These are phyloP conservation scores for Pseudodiploospora longispora DNA, from an alignment of 2,329 filamentous ascomycete species.

Conservation along the genomic window DNA sequence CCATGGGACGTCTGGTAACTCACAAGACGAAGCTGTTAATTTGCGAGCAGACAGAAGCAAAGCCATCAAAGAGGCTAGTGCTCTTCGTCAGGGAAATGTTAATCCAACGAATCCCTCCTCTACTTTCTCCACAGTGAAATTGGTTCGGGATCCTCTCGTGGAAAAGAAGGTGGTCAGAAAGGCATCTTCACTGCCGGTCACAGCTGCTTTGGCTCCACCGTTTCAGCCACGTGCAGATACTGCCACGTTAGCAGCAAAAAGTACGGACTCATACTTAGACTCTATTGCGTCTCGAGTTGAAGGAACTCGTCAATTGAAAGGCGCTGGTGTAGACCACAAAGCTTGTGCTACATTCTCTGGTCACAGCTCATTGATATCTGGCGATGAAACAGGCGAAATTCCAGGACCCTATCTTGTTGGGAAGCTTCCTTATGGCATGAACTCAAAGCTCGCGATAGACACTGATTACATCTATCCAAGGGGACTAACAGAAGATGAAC, in stretches of 20 bases:
- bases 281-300: too few species aligned
- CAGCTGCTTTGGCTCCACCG: conserved; percentile 40
- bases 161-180: conserved; percentile 19
- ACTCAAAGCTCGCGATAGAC: conserved; percentile 31
- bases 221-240: conserved; percentile 35
- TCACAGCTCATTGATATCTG: too few species aligned
- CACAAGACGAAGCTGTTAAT: conserved; percentile 10
- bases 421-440: conserved; percentile 36
- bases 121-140: too few species aligned
- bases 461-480: conserved; percentile 48
- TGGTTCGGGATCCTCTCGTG: too few species aligned
- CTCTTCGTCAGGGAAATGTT: too few species aligned
- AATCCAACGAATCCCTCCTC: too few species aligned
- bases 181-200: conserved; percentile 32
- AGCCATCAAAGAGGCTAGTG: conserved; percentile 7
- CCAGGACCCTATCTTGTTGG: conserved; percentile 47
- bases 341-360: too few species aligned
- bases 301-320: too few species aligned
- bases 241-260: conserved; percentile 4
- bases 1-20: conserved; percentile 7
- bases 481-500: conserved; percentile 50
- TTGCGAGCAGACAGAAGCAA: conserved; percentile 6
- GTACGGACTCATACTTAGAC: too few species aligned
- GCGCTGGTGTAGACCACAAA: too few species aligned
- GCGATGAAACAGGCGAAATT: too few species aligned